Percentiles rank a stretch among this genome's conserved stretches.
phyloP scores from a whole-genome alignment of 768 basidiomycete species.

The Termitomyces sp. region DNA sequence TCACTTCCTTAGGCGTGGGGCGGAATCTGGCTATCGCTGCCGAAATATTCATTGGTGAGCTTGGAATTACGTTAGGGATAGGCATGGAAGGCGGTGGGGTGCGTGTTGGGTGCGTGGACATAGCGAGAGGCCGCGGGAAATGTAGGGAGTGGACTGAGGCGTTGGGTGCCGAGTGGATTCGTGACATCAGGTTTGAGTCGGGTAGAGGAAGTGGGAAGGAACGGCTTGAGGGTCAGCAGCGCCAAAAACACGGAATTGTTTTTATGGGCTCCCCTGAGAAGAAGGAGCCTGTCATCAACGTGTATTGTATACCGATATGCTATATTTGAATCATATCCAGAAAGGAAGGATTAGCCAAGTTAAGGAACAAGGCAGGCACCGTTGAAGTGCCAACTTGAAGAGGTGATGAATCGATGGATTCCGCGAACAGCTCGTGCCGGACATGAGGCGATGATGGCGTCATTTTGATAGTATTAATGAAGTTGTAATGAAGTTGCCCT shows the following conservation, averaged over 20 bases:
- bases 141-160: constrained; percentile 1
- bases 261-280: constrained; percentile 1
- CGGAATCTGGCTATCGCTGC: constrained; percentile 37
- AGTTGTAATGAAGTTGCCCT: not conserved
- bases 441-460: constrained; percentile 15
- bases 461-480: not conserved
- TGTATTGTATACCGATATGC: not conserved
- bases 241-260: constrained; percentile 5
- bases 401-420: constrained; percentile 1
- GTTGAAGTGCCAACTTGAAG: not conserved
- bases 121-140: not conserved
- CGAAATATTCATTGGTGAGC: constrained; percentile 11
- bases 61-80: constrained; percentile 2
- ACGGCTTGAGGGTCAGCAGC: not conserved
- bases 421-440: constrained; percentile 1
- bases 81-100: not conserved
- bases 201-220: not conserved
- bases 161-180: constrained; percentile 1
- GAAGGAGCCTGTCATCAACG: not conserved
- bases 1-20: constrained; percentile 37
- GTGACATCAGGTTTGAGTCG: not conserved
- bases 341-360: not conserved
- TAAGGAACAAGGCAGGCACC: not conserved
- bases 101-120: not conserved
- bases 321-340: constrained; percentile 1